Conservation (phyloP, 306 rosid genomes). For the Pueraria montana region DNA sequence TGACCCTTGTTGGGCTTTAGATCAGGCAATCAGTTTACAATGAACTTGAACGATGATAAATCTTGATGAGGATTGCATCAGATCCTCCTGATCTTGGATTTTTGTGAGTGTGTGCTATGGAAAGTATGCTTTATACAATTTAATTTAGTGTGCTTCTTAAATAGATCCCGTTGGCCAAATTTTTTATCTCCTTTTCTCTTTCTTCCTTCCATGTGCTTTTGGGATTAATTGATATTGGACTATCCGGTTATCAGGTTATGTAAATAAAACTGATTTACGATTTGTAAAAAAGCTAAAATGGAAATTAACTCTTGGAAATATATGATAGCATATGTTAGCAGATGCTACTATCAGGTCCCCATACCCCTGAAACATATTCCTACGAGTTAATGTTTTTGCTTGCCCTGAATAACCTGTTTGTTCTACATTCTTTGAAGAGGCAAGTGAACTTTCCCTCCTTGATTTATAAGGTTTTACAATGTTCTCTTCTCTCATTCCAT, state of each 20-base stretch:
- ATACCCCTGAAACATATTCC: constrained; percentile 17
- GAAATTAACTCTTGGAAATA: neutral
- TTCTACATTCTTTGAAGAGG: constrained; percentile 24
- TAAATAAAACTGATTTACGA: neutral
- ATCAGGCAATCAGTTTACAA: constrained; percentile 29
- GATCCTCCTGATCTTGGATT: constrained; percentile 32
- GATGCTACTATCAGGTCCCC: constrained; percentile 26
- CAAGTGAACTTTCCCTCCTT: neutral
- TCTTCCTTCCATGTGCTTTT: neutral
- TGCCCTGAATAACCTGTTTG: constrained; percentile 8
- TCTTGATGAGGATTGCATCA: constrained; percentile 24
- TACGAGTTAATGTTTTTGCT: constrained; percentile 16
- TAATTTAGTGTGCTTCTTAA: constrained; percentile 6
- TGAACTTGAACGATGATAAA: constrained; percentile 22
- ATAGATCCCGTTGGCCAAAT: neutral
- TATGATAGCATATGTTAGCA: neutral
- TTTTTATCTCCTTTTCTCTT: neutral
- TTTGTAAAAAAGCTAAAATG: neutral
- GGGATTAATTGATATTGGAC: constrained; percentile 30
- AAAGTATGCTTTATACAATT: neutral
- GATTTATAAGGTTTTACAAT: constrained; percentile 1
- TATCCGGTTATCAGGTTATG: too few relatives aligned
- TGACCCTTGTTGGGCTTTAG: constrained; percentile 10
- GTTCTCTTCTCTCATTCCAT: neutral
- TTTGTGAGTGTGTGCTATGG: neutral